Conservation (phyloP, 257 asterid species). For the Misopates orontium region DNA sequence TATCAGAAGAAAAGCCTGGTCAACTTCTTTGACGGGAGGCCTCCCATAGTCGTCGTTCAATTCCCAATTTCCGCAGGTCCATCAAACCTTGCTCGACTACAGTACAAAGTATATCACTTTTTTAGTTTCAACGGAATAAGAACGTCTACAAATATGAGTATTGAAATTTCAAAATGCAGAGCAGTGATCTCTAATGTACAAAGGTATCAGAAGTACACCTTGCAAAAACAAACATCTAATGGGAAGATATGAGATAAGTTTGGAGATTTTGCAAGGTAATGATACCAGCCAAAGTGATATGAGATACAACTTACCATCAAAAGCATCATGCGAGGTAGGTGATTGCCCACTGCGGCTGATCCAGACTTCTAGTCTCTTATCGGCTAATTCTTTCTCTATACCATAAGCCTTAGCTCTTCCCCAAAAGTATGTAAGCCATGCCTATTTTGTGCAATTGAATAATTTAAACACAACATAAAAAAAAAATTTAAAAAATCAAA, state of each 20-base stretch:
- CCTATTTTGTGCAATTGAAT: constrained; percentile 43
- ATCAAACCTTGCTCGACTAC: constrained; percentile 85
- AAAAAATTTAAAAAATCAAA: background rate
- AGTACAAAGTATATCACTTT: constrained; percentile 15
- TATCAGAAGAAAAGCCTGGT: constrained; percentile 47
- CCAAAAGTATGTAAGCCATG: constrained; percentile 97
- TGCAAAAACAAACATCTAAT: too few species aligned
- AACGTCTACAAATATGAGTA: background rate
- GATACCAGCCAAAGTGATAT: background rate
- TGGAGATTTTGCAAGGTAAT: background rate
- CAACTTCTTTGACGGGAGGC: constrained; percentile 83
- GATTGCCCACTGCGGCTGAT: constrained; percentile 78
- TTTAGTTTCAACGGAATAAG: background rate
- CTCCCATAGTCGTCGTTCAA: constrained; percentile 89
- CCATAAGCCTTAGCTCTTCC: constrained; percentile 86
- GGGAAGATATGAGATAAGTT: background rate
- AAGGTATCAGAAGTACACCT: too few species aligned
- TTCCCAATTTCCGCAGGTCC: constrained; percentile 80
- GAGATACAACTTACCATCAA: constrained; percentile 58
- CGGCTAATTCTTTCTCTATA: constrained; percentile 76
- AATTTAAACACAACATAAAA: constrained; percentile 2
- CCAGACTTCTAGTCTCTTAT: constrained; percentile 76
- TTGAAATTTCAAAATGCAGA: background rate
- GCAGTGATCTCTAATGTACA: background rate
- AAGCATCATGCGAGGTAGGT: constrained; percentile 88